phyloP scores from a whole-genome alignment of 2,329 filamentous ascomycete species.

The Botryosphaeria dothidea region DNA sequence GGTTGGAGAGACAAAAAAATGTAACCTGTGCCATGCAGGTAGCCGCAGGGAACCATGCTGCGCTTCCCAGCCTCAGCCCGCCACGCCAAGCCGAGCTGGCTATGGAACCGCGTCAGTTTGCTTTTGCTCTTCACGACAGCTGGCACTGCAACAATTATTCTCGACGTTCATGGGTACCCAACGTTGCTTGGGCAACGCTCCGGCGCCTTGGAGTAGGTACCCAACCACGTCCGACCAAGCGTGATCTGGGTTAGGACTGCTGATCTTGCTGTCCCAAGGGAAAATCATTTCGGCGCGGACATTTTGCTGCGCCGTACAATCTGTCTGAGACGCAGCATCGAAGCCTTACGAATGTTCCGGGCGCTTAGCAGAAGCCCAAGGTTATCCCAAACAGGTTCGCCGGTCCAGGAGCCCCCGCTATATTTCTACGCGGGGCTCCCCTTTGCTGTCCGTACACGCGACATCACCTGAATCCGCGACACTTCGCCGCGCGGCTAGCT shows the following conservation, averaged over 20 bases:
- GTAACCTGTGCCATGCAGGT: constrained; percentile 10
- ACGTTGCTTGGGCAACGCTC: constrained; percentile 19
- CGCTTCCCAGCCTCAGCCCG: constrained; percentile 11
- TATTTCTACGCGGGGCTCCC: constrained; percentile 1
- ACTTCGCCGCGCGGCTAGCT: constrained; percentile 11
- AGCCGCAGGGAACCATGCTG: constrained; percentile 13
- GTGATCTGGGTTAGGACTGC: constrained; percentile 10
- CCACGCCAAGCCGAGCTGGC: neutral
- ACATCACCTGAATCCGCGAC: constrained; percentile 15
- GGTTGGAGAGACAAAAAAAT: neutral
- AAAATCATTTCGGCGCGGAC: constrained; percentile 16
- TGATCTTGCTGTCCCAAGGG: constrained; percentile 8
- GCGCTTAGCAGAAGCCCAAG: constrained; percentile 14
- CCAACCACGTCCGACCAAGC: constrained; percentile 8
- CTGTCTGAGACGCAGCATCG: constrained; percentile 9
- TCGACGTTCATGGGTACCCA: constrained; percentile 1
- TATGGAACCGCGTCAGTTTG: neutral
- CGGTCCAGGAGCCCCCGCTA: constrained; percentile 3
- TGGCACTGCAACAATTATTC: neutral
- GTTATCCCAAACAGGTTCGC: neutral
- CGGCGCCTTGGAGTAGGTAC: constrained; percentile 2
- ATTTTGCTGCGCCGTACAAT: constrained; percentile 1
- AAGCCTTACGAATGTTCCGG: constrained; percentile 13
- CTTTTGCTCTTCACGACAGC: neutral
- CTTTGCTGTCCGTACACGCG: constrained; percentile 8